Evolutionary conservation across 345 rosid genomes (phyloP).

Genomic region (Eucalyptus guilfoylei): DNA sequence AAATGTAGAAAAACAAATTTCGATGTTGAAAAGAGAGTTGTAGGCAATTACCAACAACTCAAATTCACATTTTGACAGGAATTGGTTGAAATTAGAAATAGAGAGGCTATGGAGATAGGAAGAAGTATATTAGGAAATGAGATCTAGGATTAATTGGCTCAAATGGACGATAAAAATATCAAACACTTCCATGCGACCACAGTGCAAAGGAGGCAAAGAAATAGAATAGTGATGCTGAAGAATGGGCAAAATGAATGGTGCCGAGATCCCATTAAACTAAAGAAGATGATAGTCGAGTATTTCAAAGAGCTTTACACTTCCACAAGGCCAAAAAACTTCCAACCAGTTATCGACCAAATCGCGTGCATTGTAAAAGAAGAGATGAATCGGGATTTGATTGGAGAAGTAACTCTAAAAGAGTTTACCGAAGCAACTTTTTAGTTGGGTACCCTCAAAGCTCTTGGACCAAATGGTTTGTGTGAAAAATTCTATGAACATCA

Average conservation of each 20-base stretch:
- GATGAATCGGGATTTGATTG: background rate
- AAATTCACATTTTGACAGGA: background rate
- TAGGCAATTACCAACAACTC: background rate
- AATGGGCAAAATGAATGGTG: background rate
- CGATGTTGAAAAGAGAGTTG: rapidly evolving
- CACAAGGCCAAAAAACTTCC: background rate
- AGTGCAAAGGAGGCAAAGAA: background rate
- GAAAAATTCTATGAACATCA: too few species aligned
- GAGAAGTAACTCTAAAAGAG: background rate
- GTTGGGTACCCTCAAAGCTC: too few species aligned
- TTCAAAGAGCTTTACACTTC: background rate
- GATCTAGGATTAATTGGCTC: background rate
- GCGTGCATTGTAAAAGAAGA: rapidly evolving
- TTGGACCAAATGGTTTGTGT: too few species aligned
- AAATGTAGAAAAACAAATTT: background rate
- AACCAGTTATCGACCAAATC: background rate
- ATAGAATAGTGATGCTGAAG: background rate
- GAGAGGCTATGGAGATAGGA: background rate
- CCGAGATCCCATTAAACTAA: background rate
- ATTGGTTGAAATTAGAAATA: background rate
- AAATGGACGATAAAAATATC: too few species aligned
- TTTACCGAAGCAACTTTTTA: too few species aligned
- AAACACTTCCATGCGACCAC: background rate
- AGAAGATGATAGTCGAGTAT: background rate
- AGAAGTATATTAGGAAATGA: too few species aligned